A percentile compares a stretch with the other conserved stretches of the same genome.
Conservation (phyloP, 2,329 filamentous ascomycete species). For the Fusarium chaquense region DNA sequence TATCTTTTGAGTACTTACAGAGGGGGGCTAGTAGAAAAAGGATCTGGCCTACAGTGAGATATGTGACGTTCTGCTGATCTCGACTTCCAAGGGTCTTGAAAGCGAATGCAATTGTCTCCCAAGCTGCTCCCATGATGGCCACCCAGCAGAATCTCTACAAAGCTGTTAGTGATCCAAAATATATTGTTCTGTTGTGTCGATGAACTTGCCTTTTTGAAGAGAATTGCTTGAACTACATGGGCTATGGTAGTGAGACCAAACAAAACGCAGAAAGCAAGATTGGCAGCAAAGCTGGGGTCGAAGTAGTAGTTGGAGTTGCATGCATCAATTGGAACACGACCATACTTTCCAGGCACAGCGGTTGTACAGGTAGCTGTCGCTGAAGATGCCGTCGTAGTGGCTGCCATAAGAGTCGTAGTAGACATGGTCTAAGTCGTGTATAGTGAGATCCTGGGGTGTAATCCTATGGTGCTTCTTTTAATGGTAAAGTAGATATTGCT, state of each 20-base stretch:
- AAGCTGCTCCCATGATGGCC: slow-evolving; percentile 54
- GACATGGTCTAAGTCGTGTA: slow-evolving; percentile 41
- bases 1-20: slow-evolving; percentile 45
- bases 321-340: slow-evolving; percentile 48
- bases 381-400: slow-evolving; percentile 51
- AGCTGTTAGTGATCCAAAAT: background rate
- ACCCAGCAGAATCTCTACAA: slow-evolving; percentile 54
- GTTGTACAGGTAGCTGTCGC: slow-evolving; percentile 51
- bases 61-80: slow-evolving; percentile 54
- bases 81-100: slow-evolving; percentile 53
- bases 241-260: slow-evolving; percentile 48
- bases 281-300: slow-evolving; percentile 52
- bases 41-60: slow-evolving; percentile 50
- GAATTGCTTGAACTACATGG: slow-evolving; percentile 48
- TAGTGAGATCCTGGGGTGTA: background rate
- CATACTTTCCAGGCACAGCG: slow-evolving; percentile 51
- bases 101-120: slow-evolving; percentile 56
- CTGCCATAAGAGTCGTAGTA: slow-evolving; percentile 22
- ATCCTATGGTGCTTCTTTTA: background rate
- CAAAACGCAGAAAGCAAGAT: slow-evolving; percentile 50
- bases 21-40: slow-evolving; percentile 58
- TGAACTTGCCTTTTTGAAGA: slow-evolving; percentile 49
- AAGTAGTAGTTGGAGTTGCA: slow-evolving; percentile 53
- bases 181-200: fast-evolving
- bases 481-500: background rate